Evolutionary conservation across 176 grass and related monocot genomes (phyloP), one percentile per base, ranked within the genome.

Genomic region (Carex myosuroides): DNA sequence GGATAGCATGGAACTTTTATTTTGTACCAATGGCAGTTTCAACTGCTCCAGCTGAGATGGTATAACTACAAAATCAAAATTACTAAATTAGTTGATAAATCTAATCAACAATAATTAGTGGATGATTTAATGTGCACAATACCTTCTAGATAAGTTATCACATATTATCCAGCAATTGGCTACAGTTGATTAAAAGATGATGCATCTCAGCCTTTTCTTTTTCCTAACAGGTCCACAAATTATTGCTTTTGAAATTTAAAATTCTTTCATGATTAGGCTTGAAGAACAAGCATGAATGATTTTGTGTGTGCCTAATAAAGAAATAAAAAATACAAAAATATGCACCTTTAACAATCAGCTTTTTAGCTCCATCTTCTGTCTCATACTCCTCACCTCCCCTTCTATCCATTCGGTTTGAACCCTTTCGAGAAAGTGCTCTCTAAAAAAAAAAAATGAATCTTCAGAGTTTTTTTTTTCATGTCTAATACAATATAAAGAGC

Each of bases 391-490:
- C 96, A n/a, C 85, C 79, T 3, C 37, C 64, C 70, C 88, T 94
- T 78, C 85, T 95, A 29, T 99, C 96, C 18, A 75, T 75, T 58
- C 91, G 89, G 58, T 91, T 92, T 30, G 93, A 93, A 81, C 96
- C 90, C 87, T 99, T 99, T 9, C 96, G 85, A 0, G 96, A 99
- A 35, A 99, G 84, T 21, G 88, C 96, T 82, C 91, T 99, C 96
- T 99, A 84, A 85, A 46, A 77, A 57, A 32, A 48, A 50, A 50
- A 50, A 50, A 12, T 50, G 24, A 78, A 78, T 57, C 24, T 78
- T 78, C 26, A 56, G 13, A 57, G 6, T 7, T 6, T 53, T 14
- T 74, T 74, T 53, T 14, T 74, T 74, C 44, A 54, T 75, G 44
- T 75, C 46, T 26, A 57, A 60, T 73, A 63, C 29, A 24, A n/a